Base-by-base conservation (phyloP, 2,329 filamentous ascomycete genomes). In the Monilinia fructicola region DNA sequence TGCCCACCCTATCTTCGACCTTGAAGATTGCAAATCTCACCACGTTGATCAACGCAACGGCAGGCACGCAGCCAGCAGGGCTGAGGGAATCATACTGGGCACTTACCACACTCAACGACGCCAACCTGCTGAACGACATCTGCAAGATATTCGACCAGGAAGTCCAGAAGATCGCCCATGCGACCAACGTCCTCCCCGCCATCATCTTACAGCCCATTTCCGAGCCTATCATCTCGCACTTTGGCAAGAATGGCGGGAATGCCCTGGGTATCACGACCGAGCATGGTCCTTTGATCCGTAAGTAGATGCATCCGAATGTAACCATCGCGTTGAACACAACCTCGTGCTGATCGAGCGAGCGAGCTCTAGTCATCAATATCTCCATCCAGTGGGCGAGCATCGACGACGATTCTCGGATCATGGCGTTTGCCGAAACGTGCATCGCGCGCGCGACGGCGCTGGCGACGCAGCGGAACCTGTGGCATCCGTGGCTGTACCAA, bases 401-500 rank as follows among this genome's bases (percentile, higher is more conserved):
- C 1, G 68, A 71, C 1, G 76, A 78, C 16, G 79, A 82, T n/a
- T 71, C 74, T 26, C 66, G 68, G 1, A 72, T 81, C 5, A 62
- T 77, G 10, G 67, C 70, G 14, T 71, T 72, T 4, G 71, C 71
- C 6, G 68, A 72, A 16, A 74, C 73, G 1, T 70, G 76, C 2
- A 60, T 78, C 16, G 67, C 74, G 18, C 71, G 74, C 0, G 71
- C 71, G 14, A 71, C 76, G 16, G 69, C 69, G 0, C 71, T 74
- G 3, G 76, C 78, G 12, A 70, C 73, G 53, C 70, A 74, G n/a
- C 71, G 73, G 9, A 76, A 75, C 0, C 68, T 79, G 0, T 72
- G 77, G 50, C 75, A 79, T 62, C 74, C 74, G 0, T 81, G 76
- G 44, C 67, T 83, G 31, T 80, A 79, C 68, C 71, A 79, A 48